Evolutionary conservation across 73 alveolate genomes (phyloP).

Genomic region (Effrenium voratum): DNA sequence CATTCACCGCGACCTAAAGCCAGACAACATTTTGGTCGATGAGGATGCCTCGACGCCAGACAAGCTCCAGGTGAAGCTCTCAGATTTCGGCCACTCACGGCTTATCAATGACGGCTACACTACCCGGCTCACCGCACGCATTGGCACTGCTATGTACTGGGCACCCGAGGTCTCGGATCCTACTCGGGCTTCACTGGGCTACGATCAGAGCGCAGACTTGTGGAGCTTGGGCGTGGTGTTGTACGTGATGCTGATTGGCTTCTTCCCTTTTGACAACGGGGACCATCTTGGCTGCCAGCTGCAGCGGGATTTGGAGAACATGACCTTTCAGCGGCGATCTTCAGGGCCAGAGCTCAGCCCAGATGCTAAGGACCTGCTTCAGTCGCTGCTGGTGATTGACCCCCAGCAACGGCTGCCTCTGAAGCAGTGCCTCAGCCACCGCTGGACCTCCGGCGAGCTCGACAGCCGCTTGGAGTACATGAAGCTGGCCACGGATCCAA

Average conservation of each 20-base stretch:
- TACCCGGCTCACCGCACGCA: slow-evolving; percentile 64
- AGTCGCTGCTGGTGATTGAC: slow-evolving; percentile 62
- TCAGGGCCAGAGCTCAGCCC: slow-evolving; percentile 56
- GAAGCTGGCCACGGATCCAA: slow-evolving; percentile 72
- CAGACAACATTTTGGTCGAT: slow-evolving; percentile 84
- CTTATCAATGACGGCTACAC: slow-evolving; percentile 67
- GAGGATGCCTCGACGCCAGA: slow-evolving; percentile 11
- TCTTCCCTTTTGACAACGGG: slow-evolving; percentile 80
- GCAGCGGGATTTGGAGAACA: slow-evolving; percentile 39
- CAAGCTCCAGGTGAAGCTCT: slow-evolving; percentile 28
- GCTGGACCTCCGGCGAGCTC: slow-evolving; percentile 48
- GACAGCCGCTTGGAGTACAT: not conserved
- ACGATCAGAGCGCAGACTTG: slow-evolving; percentile 57
- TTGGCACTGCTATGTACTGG: slow-evolving; percentile 93
- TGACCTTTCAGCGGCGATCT: slow-evolving; percentile 61
- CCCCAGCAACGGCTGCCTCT: slow-evolving; percentile 51
- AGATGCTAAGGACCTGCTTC: slow-evolving; percentile 55
- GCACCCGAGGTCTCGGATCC: slow-evolving; percentile 92
- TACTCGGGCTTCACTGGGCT: slow-evolving; percentile 50
- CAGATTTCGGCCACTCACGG: slow-evolving; percentile 90
- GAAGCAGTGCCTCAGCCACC: slow-evolving; percentile 60
- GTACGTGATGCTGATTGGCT: slow-evolving; percentile 70
- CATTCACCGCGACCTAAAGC: slow-evolving; percentile 79
- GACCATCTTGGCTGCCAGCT: slow-evolving; percentile 61
- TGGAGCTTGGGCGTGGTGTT: slow-evolving; percentile 86